These are phyloP conservation scores for Trichopus zeylanicus DNA, from an alignment of 116 monocot species.

Conservation along the genomic window DNA sequence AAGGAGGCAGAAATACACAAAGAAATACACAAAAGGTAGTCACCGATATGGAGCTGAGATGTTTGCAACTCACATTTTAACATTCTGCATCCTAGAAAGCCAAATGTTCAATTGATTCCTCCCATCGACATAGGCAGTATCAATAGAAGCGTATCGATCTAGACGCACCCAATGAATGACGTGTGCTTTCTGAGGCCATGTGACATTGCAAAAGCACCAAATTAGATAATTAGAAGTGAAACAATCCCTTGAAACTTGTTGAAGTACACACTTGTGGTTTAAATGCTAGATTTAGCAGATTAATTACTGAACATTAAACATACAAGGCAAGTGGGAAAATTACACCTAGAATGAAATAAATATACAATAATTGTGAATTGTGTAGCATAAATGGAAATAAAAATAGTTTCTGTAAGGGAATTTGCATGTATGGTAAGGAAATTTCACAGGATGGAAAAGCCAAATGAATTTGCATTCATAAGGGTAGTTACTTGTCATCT, in stretches of 20 bases:
- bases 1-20: no score
- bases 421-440: no score
- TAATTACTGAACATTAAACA: not conserved
- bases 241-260: not conserved
- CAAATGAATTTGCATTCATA: no score
- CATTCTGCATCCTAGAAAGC: slow-evolving; percentile 57
- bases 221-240: not conserved
- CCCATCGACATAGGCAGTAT: slow-evolving; percentile 82
- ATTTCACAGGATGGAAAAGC: no score
- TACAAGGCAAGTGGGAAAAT: not conserved
- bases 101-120: slow-evolving; percentile 40
- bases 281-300: not conserved
- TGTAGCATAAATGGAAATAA: no score
- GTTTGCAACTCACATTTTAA: slow-evolving; percentile 52
- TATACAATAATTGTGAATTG: no score
- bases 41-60: not conserved
- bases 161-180: slow-evolving; percentile 89
- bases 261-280: not conserved
- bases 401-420: no score
- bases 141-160: slow-evolving; percentile 56
- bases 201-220: not conserved
- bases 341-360: not conserved
- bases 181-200: slow-evolving; percentile 60
- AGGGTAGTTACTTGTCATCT: not conserved
- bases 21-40: not conserved